Evolutionary conservation across 441 rosid genomes (phyloP).

Genomic region (Arabidopsis lyrata): DNA sequence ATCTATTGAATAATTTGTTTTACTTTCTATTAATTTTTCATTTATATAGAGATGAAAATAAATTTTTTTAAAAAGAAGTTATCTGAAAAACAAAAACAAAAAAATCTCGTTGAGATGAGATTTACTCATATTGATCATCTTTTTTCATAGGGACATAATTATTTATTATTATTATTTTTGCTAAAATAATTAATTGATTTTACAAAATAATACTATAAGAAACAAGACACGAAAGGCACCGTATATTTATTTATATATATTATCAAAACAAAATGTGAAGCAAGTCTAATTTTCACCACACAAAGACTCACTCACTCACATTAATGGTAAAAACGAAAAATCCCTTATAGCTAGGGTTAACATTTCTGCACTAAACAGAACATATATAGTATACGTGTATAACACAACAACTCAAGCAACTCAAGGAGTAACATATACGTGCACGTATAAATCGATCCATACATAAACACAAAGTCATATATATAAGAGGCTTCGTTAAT

Average conservation of each 20-base stretch:
- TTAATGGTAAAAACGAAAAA: background rate
- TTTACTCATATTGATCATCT: background rate
- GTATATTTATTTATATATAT: background rate
- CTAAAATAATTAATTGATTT: background rate
- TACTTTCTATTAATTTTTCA: too few relatives aligned
- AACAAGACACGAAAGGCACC: background rate
- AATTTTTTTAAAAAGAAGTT: too few relatives aligned
- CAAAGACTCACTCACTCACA: background rate
- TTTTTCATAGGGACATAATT: background rate
- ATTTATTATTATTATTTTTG: background rate
- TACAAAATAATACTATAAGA: background rate
- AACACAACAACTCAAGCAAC: background rate
- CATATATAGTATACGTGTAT: background rate
- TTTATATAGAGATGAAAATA: too few relatives aligned
- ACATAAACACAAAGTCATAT: background rate
- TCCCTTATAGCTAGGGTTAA: background rate
- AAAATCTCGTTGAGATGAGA: background rate
- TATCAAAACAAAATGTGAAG: background rate
- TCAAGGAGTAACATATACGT: background rate
- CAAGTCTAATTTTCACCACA: background rate
- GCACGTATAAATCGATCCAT: background rate
- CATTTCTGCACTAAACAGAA: background rate
- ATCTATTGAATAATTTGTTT: too few relatives aligned
- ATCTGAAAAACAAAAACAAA: too few relatives aligned
- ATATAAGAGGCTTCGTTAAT: background rate